These are phyloP conservation scores for Acrocalymma vagum DNA, from an alignment of 2,329 filamentous ascomycete genomes.

Conservation along the genomic window DNA sequence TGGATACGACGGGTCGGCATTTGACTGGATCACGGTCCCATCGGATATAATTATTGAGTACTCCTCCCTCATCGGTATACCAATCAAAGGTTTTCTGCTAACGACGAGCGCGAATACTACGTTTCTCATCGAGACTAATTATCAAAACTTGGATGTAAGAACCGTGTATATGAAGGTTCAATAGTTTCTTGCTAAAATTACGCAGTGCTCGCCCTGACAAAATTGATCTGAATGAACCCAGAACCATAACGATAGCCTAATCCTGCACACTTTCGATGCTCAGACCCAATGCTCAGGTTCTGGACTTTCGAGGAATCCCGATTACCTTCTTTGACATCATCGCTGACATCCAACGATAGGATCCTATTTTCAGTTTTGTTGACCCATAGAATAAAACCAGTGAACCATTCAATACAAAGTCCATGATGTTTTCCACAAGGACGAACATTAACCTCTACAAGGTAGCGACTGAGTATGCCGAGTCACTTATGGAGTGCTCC, in stretches of 20 bases:
- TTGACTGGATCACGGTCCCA: conserved; percentile 1
- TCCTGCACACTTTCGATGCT: no score
- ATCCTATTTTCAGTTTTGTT: no score
- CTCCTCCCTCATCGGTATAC: conserved; percentile 1
- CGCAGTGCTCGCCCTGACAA: not conserved
- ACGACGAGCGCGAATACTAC: not conserved
- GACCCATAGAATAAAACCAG: not conserved
- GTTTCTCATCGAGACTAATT: not conserved
- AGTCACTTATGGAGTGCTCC: not conserved
- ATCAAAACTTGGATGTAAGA: conserved; percentile 2
- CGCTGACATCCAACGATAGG: no score
- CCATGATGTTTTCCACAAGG: not conserved
- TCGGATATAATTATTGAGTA: not conserved
- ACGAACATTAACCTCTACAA: conserved; percentile 3
- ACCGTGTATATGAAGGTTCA: no score
- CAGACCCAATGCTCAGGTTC: no score
- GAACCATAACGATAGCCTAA: no score
- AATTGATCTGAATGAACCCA: not conserved
- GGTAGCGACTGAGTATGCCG: not conserved
- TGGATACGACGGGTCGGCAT: not conserved
- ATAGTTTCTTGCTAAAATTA: not conserved
- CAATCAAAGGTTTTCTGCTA: not conserved
- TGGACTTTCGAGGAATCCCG: no score
- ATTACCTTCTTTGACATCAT: no score
- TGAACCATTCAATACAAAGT: not conserved